Percentiles rank a stretch among this genome's conserved stretches.
phyloP scores from a whole-genome alignment of 176 grass and related monocot genomes.

The Chloris gayana region DNA sequence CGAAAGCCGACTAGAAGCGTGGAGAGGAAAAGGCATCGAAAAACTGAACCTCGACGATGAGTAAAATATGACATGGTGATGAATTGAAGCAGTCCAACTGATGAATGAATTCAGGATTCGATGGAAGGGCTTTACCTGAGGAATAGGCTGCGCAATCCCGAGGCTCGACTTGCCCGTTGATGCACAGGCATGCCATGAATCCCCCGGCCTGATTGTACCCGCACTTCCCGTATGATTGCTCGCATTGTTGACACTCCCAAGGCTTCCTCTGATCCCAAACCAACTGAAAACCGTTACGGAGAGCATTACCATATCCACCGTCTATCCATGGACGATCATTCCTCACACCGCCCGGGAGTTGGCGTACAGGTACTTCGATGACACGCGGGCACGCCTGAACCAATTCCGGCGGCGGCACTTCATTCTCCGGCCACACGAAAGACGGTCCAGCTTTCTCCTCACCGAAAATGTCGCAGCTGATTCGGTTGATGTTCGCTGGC shows the following conservation, averaged over 20 bases:
- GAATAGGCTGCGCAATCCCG: neutral
- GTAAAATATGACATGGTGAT: too few species aligned
- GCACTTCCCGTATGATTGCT: neutral
- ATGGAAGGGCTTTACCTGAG: neutral
- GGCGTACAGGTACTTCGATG: neutral
- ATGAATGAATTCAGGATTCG: neutral
- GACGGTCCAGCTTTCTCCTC: rapidly evolving
- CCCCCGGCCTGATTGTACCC: rapidly evolving
- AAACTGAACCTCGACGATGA: neutral
- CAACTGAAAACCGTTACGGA: constrained; percentile 20
- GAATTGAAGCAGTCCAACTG: too few species aligned
- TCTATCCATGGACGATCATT: rapidly evolving
- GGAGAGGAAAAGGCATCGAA: neutral
- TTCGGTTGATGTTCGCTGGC: rapidly evolving
- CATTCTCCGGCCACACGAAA: neutral
- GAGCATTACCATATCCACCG: rapidly evolving
- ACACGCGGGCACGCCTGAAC: rapidly evolving
- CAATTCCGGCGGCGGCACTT: neutral
- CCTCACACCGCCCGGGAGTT: rapidly evolving
- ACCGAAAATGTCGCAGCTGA: neutral
- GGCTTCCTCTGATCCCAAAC: rapidly evolving
- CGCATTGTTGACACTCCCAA: neutral
- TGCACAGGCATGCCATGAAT: constrained; percentile 1
- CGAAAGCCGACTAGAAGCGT: too few species aligned
- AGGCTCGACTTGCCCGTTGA: rapidly evolving